phyloP scores from a whole-genome alignment of 2,329 filamentous ascomycete species.

The Aaosphaeria arxii region DNA sequence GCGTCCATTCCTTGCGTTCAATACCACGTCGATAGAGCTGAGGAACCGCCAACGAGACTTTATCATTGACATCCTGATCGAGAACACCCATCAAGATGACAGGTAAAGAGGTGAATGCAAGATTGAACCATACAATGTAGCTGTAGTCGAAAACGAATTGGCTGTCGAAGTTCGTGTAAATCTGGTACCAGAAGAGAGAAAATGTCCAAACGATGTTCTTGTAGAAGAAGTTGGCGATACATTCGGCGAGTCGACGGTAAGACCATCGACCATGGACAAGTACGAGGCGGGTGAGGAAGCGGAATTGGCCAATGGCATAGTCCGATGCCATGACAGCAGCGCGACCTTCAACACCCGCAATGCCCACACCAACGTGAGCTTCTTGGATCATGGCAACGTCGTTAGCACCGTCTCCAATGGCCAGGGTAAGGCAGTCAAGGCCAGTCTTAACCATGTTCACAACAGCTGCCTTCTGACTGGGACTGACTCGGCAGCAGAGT shows the following conservation, averaged over 20 bases:
- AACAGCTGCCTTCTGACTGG: conserved; percentile 95
- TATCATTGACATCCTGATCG: conserved; percentile 94
- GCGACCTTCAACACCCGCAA: conserved; percentile 81
- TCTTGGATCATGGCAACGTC: conserved; percentile 94
- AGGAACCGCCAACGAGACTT: conserved; percentile 88
- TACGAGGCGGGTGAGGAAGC: conserved; percentile 75
- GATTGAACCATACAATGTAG: conserved; percentile 94
- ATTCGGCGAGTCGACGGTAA: conserved; percentile 89
- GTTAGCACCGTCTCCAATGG: conserved; percentile 86
- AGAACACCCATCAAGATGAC: conserved; percentile 95
- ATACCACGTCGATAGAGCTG: conserved; percentile 95
- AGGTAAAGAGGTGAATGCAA: conserved; percentile 93
- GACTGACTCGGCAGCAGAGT: conserved; percentile 94
- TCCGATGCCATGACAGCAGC: conserved; percentile 84
- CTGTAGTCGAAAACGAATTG: conserved; percentile 97
- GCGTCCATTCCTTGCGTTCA: conserved; percentile 94
- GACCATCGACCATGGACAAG: conserved; percentile 85
- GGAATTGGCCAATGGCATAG: conserved; percentile 85
- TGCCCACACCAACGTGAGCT: conserved; percentile 83
- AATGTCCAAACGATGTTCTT: conserved; percentile 99
- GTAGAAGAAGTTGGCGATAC: conserved; percentile 99
- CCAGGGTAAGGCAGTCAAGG: conserved; percentile 91
- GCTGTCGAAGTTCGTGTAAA: conserved; percentile 93
- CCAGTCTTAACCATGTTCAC: conserved; percentile 94
- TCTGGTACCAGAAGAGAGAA: conserved; percentile 94